phyloP scores from a whole-genome alignment of 2,329 filamentous ascomycete species.

The Lachnum nothofagi region DNA sequence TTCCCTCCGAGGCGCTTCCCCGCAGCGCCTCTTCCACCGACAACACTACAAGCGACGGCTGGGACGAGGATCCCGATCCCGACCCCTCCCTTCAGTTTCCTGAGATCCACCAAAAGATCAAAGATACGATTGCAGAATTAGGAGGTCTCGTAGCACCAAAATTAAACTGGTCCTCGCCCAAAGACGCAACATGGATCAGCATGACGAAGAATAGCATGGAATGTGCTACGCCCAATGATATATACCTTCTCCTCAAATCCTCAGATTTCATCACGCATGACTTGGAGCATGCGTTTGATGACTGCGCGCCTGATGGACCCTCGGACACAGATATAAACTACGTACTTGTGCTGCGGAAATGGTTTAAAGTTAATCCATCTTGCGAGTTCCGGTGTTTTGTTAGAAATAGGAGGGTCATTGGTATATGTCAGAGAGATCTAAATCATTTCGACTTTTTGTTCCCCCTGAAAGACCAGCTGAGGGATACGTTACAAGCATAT shows the following conservation, averaged over 20 bases:
- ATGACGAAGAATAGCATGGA: conserved; percentile 82
- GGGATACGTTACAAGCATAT: conserved; percentile 66
- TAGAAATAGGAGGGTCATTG: conserved; percentile 71
- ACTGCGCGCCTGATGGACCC: conserved; percentile 43
- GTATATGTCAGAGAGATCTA: conserved; percentile 80
- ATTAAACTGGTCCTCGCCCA: conserved; percentile 94
- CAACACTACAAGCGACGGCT: conserved; percentile 51
- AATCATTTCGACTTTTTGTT: conserved; percentile 83
- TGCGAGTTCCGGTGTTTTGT: conserved; percentile 97
- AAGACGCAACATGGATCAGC: conserved; percentile 91
- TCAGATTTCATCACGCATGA: conserved; percentile 95
- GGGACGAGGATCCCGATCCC: conserved; percentile 39
- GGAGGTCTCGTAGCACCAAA: conserved; percentile 87
- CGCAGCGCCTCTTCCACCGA: conserved; percentile 23
- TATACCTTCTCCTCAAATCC: conserved; percentile 90
- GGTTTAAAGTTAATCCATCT: conserved; percentile 80
- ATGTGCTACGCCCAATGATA: conserved; percentile 80
- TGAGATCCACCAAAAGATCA: conserved; percentile 72
- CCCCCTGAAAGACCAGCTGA: conserved; percentile 58
- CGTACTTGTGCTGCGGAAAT: conserved; percentile 76
- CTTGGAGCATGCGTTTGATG: conserved; percentile 87
- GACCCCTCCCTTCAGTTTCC: conserved; percentile 43
- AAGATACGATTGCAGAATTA: conserved; percentile 70
- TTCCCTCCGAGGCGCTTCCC: conserved; percentile 58
- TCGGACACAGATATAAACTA: conserved; percentile 35